phyloP scores from a whole-genome alignment of 2,329 filamentous ascomycete species.

The Xylaria sp. region DNA sequence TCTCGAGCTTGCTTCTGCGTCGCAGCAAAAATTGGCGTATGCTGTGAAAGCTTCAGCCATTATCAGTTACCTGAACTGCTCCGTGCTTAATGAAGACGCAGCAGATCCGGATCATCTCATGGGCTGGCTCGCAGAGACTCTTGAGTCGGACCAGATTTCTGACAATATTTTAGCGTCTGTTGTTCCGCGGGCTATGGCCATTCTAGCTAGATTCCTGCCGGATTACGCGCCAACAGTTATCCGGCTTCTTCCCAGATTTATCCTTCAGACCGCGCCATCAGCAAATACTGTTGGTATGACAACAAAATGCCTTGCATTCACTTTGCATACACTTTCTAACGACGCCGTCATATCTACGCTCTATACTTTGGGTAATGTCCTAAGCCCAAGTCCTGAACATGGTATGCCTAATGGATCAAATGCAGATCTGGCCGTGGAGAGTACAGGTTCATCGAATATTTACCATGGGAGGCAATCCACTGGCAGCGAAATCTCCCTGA shows the following conservation, averaged over 20 bases:
- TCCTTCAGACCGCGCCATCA: slow-evolving; percentile 82
- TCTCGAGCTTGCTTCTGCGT: slow-evolving; percentile 82
- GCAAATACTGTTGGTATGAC: slow-evolving; percentile 77
- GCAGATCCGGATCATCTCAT: slow-evolving; percentile 83
- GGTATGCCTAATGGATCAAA: slow-evolving; percentile 64
- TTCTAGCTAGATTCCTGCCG: slow-evolving; percentile 80
- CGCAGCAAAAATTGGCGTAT: slow-evolving; percentile 87
- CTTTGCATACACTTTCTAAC: slow-evolving; percentile 84
- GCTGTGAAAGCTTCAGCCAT: slow-evolving; percentile 86
- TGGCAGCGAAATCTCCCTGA: slow-evolving; percentile 83
- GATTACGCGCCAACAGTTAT: slow-evolving; percentile 79
- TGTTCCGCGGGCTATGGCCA: slow-evolving; percentile 82
- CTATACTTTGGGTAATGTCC: slow-evolving; percentile 94
- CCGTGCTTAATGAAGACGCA: slow-evolving; percentile 81
- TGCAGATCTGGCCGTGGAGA: slow-evolving; percentile 54
- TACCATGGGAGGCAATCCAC: slow-evolving; percentile 68
- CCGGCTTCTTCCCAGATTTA: slow-evolving; percentile 82
- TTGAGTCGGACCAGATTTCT: slow-evolving; percentile 84
- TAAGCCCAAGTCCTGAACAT: slow-evolving; percentile 76
- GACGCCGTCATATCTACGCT: slow-evolving; percentile 95
- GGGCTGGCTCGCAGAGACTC: slow-evolving; percentile 84
- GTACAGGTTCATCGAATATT: slow-evolving; percentile 54
- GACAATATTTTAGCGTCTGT: slow-evolving; percentile 80
- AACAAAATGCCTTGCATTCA: slow-evolving; percentile 83
- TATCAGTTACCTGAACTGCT: slow-evolving; percentile 86